Evolutionary conservation across 495 filamentous ascomycete genomes (phyloP).

Genomic region (Penicillium angulare): DNA sequence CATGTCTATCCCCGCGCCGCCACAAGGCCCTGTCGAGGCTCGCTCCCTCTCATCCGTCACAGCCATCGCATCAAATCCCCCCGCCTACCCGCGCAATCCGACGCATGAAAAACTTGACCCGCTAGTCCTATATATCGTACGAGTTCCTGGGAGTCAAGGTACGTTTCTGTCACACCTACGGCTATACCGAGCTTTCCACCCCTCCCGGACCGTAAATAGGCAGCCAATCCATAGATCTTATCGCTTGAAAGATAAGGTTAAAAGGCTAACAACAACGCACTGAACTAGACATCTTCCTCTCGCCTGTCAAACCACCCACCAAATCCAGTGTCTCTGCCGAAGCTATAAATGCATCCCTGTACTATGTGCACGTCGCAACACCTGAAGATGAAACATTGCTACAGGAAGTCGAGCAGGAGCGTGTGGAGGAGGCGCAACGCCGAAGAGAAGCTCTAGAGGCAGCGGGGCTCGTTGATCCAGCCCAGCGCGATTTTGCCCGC

Average conservation of each 20-base stretch:
- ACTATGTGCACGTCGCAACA: conserved; percentile 81
- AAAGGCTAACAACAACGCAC: too few relatives aligned
- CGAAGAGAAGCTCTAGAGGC: conserved; percentile 36
- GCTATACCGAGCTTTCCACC: not conserved
- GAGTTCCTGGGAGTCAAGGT: conserved; percentile 90
- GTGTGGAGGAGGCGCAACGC: conserved; percentile 45
- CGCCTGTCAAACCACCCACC: conserved; percentile 78
- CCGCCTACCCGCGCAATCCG: conserved; percentile 75
- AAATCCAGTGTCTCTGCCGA: conserved; percentile 80
- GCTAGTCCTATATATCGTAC: conserved; percentile 82
- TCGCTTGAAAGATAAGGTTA: conserved; percentile 10
- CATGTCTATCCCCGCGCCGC: conserved; percentile 17
- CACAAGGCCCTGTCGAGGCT: conserved; percentile 64
- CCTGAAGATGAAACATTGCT: conserved; percentile 57
- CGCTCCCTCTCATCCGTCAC: conserved; percentile 79
- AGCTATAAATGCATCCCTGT: conserved; percentile 84
- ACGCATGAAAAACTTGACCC: conserved; percentile 61
- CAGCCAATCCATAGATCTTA: not conserved
- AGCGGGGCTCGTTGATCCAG: conserved; percentile 19
- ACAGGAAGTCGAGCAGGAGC: conserved; percentile 41
- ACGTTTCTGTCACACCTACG: conserved; percentile 19
- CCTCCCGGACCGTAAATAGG: not conserved
- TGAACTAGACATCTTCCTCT: conserved; percentile 81
- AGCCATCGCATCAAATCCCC: conserved; percentile 80
- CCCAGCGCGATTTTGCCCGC: conserved; percentile 30